A percentile compares a stretch with the other conserved stretches of the same genome.
Evolutionary conservation across 192 early-diverging fungal species (phyloP).

Genomic region (Mortierella hygrophila): DNA sequence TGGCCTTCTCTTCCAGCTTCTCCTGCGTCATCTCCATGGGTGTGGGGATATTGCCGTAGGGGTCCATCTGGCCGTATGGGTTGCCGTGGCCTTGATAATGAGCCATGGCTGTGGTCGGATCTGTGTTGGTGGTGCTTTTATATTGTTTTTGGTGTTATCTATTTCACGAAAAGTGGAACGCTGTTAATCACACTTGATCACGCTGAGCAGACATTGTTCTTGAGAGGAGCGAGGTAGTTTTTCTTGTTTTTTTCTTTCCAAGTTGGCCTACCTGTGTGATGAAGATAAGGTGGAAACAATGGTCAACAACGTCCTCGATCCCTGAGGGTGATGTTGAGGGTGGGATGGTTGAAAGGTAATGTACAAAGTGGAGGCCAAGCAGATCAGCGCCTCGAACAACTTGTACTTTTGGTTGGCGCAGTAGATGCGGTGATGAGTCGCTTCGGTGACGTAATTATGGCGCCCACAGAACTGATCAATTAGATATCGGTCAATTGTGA

Average conservation of each 20-base stretch:
- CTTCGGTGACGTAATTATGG: too few species aligned
- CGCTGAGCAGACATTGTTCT: not conserved
- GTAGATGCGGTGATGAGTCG: too few species aligned
- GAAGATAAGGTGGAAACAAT: constrained; percentile 11
- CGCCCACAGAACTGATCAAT: too few species aligned
- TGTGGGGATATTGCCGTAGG: constrained; percentile 37
- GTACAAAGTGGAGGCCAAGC: constrained; percentile 6
- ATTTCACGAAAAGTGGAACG: not conserved
- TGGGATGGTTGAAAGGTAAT: not conserved
- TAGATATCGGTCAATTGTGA: not conserved
- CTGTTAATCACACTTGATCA: not conserved
- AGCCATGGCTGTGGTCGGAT: constrained; percentile 40
- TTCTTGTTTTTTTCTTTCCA: not conserved
- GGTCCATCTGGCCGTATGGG: constrained; percentile 40
- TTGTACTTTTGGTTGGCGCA: too few species aligned
- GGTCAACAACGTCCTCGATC: constrained; percentile 9
- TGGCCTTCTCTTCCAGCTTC: constrained; percentile 83
- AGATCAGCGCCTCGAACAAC: not conserved
- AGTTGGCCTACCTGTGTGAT: not conserved
- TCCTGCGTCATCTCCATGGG: constrained; percentile 59
- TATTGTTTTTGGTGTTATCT: constrained; percentile 6
- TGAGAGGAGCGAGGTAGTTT: not conserved
- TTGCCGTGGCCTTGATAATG: constrained; percentile 38
- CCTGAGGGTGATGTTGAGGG: constrained; percentile 4
- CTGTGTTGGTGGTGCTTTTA: constrained; percentile 12